Conservation (phyloP, 805 yeast species). For the Metschnikowia borealis region DNA sequence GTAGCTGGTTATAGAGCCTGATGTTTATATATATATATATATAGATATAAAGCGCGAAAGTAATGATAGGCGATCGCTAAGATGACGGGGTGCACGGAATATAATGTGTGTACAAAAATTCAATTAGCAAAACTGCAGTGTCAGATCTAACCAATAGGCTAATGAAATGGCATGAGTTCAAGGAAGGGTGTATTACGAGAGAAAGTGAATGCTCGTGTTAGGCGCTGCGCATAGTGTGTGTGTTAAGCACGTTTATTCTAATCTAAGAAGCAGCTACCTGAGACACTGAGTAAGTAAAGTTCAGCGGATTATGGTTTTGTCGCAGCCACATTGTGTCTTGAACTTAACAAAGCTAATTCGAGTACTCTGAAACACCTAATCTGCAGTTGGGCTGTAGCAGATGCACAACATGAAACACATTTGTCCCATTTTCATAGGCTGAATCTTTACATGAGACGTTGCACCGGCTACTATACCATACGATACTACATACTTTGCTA, state of each 20-base stretch:
- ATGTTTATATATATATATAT: not conserved
- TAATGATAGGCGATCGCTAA: not conserved
- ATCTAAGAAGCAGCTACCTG: not conserved
- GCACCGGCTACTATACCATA: too few species aligned
- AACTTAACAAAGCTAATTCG: too few species aligned
- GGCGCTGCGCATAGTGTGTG: not conserved
- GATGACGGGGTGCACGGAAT: not conserved
- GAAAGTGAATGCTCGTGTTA: not conserved
- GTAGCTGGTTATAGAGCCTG: not conserved
- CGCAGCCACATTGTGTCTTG: not conserved
- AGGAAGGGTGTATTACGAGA: not conserved
- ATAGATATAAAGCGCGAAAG: not conserved
- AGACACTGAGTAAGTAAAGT: not conserved
- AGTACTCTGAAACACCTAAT: not conserved
- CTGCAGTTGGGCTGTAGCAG: not conserved
- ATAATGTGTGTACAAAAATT: not conserved
- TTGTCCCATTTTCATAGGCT: not conserved
- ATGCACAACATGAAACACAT: not conserved
- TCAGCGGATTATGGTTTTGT: not conserved
- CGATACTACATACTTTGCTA: too few species aligned
- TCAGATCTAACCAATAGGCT: not conserved
- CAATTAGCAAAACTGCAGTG: not conserved
- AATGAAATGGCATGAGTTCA: not conserved
- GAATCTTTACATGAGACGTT: too few species aligned
- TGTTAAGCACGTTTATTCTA: not conserved